Percentiles rank a stretch among this genome's conserved stretches.
phyloP scores from a whole-genome alignment of 768 basidiomycete genomes.

The Mycena albidolilacea region DNA sequence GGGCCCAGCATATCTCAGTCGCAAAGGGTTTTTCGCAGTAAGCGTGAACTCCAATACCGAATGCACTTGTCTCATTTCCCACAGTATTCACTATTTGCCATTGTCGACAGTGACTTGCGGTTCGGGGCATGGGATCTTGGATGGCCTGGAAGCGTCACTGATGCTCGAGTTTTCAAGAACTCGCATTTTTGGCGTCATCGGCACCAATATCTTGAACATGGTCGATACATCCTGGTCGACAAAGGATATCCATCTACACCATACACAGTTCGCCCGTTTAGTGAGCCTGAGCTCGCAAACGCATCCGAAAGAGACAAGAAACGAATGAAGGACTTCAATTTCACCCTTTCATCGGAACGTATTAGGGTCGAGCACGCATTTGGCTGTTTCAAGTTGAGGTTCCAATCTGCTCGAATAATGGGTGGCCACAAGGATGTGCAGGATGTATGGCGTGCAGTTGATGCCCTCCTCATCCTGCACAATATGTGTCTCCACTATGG shows the following conservation, averaged over 20 bases:
- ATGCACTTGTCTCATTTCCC: conserved; percentile 11
- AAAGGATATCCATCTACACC: conserved; percentile 24
- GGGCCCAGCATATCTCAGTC: conserved; percentile 10
- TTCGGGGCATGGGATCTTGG: no score
- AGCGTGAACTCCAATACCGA: neutral
- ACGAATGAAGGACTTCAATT: conserved; percentile 14
- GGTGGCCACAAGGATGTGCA: conserved; percentile 24
- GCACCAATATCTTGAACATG: conserved; percentile 19
- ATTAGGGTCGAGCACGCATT: conserved; percentile 15
- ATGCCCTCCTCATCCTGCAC: conserved; percentile 19
- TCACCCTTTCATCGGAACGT: conserved; percentile 16
- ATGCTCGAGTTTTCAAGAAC: no score
- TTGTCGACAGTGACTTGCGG: neutral
- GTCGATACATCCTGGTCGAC: conserved; percentile 18
- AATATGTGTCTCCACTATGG: conserved; percentile 22
- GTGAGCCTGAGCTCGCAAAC: conserved; percentile 17
- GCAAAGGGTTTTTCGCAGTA: conserved; percentile 7
- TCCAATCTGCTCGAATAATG: conserved; percentile 25
- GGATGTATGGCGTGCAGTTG: conserved; percentile 18
- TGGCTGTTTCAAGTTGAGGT: conserved; percentile 24
- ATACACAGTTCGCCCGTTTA: conserved; percentile 17
- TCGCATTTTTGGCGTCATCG: no score
- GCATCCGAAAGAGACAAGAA: neutral
- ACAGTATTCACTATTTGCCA: conserved; percentile 19
- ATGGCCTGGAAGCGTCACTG: no score